Base-by-base conservation (phyloP, 2,329 filamentous ascomycete species). In the Scytalidium lignicola region DNA sequence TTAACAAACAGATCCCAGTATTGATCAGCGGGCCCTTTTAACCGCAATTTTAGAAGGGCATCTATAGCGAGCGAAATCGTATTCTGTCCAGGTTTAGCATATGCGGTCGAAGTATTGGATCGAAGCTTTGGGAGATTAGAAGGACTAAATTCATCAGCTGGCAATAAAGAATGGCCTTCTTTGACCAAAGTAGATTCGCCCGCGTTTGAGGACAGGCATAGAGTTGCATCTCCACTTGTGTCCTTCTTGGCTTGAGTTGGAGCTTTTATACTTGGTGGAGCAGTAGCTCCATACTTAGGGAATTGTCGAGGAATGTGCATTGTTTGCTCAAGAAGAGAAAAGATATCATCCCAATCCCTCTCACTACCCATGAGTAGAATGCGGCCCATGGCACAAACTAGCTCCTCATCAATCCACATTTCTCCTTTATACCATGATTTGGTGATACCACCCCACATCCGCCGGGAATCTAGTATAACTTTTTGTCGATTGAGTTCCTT, bases 361-460 rank as follows among this genome's bases (percentile, higher is more conserved):
- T 78, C 72, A 10, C 75, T 70, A 15, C 86, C 82, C 44, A 85
- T 70, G 19, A 90, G 69, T n/a, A 97, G 73, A 2, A 96, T 58
- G 29, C 84, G 77, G 5, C 85, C 90, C 88, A 97, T 95, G 23
- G 86, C 76, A 61, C 82, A 85, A 3, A 95, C 85, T 18, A 97
- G 72, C 48, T 80, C 71, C 65, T 93, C 89, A 59, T 96, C 91
- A 18, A 97, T 74, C 44, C 75, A 60, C 15, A 97, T 58, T 46
- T 81, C 73, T 23, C 85, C 90, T 47, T 76, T 74, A 47, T 76
- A 78, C 91, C 91, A 97, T 54, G 82, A 83, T n/a, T 73, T 67
- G 17, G 90, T 73, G 41, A 95, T 76, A 61, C 95, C 90, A 41
- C 81, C 74, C 93, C 93, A 99, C 17, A 97, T 73, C 7, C 78